A percentile compares a stretch with the other conserved stretches of the same genome.
phyloP scores from a whole-genome alignment of 2,329 filamentous ascomycete species.

The Beauveria sp. region DNA sequence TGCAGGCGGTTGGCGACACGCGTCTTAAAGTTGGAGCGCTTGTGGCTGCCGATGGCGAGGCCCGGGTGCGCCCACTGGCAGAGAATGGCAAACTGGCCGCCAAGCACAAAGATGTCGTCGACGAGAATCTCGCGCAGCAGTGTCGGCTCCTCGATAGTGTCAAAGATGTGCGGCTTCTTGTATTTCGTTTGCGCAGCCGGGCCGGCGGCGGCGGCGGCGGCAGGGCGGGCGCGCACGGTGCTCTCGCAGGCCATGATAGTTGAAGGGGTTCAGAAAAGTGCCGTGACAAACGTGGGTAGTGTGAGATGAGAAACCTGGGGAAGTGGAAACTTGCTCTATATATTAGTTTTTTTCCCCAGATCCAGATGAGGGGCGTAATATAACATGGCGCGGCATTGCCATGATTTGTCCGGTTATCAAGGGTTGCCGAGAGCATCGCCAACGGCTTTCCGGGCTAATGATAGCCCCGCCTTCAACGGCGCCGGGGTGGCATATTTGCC shows the following conservation, averaged over 20 bases:
- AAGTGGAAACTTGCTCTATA: not conserved
- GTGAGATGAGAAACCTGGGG: not conserved
- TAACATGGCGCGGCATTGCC: not conserved
- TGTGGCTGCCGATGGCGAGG: constrained; percentile 27
- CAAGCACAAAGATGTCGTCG: constrained; percentile 18
- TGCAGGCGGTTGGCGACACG: constrained; percentile 28
- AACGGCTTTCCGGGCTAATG: constrained; percentile 7
- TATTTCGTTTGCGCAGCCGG: not conserved
- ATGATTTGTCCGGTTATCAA: constrained; percentile 1
- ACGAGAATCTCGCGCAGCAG: constrained; percentile 12
- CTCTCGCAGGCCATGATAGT: not conserved
- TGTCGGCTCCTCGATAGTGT: constrained; percentile 17
- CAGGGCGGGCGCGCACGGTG: not conserved
- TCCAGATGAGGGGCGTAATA: not conserved
- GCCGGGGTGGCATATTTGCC: not conserved
- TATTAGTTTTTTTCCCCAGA: not conserved
- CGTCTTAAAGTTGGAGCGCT: constrained; percentile 31
- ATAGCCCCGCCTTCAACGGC: not conserved
- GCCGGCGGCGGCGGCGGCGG: not conserved
- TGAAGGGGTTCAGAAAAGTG: not conserved
- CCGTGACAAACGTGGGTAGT: not conserved
- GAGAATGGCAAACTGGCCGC: constrained; percentile 25
- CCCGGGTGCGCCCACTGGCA: constrained; percentile 33
- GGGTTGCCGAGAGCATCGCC: not conserved
- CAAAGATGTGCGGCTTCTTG: constrained; percentile 15